phyloP scores from a whole-genome alignment of 768 basidiomycete genomes.

The Lentinula lateritia region DNA sequence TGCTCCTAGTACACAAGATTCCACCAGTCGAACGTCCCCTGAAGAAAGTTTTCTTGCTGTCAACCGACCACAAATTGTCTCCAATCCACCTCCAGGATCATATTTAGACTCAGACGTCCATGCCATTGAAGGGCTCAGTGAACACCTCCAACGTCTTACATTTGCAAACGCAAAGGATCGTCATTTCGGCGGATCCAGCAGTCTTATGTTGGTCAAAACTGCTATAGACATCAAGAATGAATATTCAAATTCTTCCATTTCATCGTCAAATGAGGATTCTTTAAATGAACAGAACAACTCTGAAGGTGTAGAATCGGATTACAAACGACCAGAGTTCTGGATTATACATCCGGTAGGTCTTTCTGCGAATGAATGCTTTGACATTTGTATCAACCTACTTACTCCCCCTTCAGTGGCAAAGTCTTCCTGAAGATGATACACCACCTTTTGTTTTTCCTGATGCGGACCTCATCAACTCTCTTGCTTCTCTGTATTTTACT shows the following conservation, averaged over 20 bases:
- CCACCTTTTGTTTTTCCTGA: slow-evolving; percentile 29
- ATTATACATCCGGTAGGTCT: slow-evolving; percentile 14
- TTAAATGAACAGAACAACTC: too few species aligned
- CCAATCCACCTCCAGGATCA: not conserved
- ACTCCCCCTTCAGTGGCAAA: slow-evolving; percentile 12
- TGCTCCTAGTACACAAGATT: not conserved
- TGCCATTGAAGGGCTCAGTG: slow-evolving; percentile 4
- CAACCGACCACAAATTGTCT: not conserved
- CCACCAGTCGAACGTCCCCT: not conserved
- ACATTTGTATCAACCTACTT: not conserved
- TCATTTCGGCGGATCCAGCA: slow-evolving; percentile 28
- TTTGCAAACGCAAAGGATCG: slow-evolving; percentile 11
- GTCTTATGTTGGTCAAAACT: slow-evolving; percentile 22
- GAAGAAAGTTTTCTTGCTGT: not conserved
- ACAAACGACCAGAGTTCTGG: slow-evolving; percentile 16
- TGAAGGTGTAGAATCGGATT: not conserved
- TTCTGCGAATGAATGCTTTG: not conserved
- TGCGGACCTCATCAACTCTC: slow-evolving; percentile 28
- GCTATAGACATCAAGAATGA: slow-evolving; percentile 38
- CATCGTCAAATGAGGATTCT: not conserved
- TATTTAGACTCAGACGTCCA: slow-evolving; percentile 1
- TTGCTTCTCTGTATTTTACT: slow-evolving; percentile 50
- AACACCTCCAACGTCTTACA: not conserved
- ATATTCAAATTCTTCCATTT: slow-evolving; percentile 9
- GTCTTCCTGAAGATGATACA: not conserved